Evolutionary conservation across 2,329 filamentous ascomycete species (phyloP), one percentile per base, ranked within the genome.

Genomic region (Sporothrix curviconia): DNA sequence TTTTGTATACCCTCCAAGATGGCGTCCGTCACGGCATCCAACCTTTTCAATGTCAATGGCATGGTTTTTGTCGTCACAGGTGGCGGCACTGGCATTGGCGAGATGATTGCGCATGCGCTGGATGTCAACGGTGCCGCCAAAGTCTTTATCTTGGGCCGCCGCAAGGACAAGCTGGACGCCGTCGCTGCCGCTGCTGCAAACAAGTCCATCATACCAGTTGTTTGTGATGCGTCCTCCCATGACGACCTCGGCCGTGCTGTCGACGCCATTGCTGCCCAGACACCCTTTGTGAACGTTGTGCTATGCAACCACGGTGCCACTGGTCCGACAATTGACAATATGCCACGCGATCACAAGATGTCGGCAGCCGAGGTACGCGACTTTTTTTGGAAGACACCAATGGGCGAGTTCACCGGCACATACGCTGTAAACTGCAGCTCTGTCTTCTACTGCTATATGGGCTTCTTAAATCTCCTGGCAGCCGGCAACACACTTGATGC

Each of bases 371-470:
- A 77, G 3, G 71, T 78, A 40, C 76, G 78, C 4, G 25, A 58
- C 11, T 36, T 49, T 30, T 49, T 49, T 5, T 59, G 61, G 32
- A 44, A 57, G 11, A 61, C 58, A 42, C 61, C 63, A 36, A 72
- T 81, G 51, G 77, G 80, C 44, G 75, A 76, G 30, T 86, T 84
- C 81, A 77, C 78, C 49, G 67, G 76, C 39, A 80, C 78, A 0
- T 84, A 78, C 68, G 76, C 77, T 25, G 82, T 81, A 12, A 84
- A 87, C 61, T 78, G 81, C 32, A 77, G 80, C 1, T 76, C 79
- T 37, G 74, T 85, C 0, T 86, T 83, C 72, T 85, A 85, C 69
- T 81, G 78, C 54, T 82, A 81, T 1, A 77, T 83, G 0, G 82
- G 81, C 0, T 83, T 87, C 61, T 70, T 87, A 2, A 80, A 81